Percentiles rank a stretch among this genome's conserved stretches.
Conservation (phyloP, 768 basidiomycete genomes). For the Tephrocybe sp. region DNA sequence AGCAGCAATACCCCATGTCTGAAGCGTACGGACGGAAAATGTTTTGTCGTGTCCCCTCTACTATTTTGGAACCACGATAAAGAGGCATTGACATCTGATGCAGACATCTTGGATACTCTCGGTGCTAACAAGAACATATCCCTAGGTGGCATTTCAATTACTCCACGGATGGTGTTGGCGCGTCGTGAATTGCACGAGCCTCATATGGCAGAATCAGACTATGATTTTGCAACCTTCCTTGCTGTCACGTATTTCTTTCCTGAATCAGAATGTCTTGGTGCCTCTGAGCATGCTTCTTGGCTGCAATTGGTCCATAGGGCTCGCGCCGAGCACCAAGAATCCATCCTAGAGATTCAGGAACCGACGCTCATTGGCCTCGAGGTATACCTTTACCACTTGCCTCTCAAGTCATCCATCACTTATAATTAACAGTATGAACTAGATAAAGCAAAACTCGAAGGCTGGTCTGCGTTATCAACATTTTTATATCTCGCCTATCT, state of each 20-base stretch:
- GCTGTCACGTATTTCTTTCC: constrained; percentile 84
- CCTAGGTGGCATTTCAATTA: constrained; percentile 63
- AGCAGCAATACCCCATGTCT: constrained; percentile 52
- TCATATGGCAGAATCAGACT: constrained; percentile 42
- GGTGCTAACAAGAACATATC: constrained; percentile 52
- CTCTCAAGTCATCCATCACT: background rate
- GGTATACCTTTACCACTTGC: constrained; percentile 23
- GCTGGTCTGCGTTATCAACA: constrained; percentile 62
- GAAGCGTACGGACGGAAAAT: constrained; percentile 48
- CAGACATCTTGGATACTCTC: constrained; percentile 60
- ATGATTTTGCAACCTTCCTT: constrained; percentile 69
- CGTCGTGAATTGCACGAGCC: constrained; percentile 60
- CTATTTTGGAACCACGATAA: constrained; percentile 74
- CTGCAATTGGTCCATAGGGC: constrained; percentile 47
- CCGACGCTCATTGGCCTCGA: constrained; percentile 47
- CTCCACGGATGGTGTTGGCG: constrained; percentile 76
- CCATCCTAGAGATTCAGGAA: constrained; percentile 30
- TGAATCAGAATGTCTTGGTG: constrained; percentile 67
- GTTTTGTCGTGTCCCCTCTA: constrained; percentile 73
- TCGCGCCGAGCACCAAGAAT: constrained; percentile 32
- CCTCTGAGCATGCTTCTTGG: constrained; percentile 65
- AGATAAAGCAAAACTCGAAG: constrained; percentile 41
- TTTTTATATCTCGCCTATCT: constrained; percentile 78
- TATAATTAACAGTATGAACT: constrained; percentile 49
- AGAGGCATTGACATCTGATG: constrained; percentile 49